Conservation (phyloP, 106 monocot species). For the Dendrobium chrysotoxum region DNA sequence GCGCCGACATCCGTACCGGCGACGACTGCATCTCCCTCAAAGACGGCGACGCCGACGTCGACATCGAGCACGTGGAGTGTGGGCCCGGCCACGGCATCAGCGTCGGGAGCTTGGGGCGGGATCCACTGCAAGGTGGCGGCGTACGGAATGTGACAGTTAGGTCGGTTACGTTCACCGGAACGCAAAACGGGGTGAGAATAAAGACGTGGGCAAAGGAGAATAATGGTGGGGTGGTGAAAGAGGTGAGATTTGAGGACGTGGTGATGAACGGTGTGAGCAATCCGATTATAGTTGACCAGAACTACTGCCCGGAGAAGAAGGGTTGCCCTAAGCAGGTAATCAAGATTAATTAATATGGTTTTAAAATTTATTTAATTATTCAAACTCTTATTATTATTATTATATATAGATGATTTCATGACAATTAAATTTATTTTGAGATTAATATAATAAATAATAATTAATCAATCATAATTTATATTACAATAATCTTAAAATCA, state of each 20-base stretch:
- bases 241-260: conserved; percentile 38
- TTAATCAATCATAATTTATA: too few species aligned
- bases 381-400: too few species aligned
- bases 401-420: too few species aligned
- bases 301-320: conserved; percentile 44
- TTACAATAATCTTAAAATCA: too few species aligned
- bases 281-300: conserved; percentile 66
- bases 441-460: too few species aligned
- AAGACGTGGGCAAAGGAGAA: conserved; percentile 54
- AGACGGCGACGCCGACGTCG: conserved; percentile 21
- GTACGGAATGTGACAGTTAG: conserved; percentile 75
- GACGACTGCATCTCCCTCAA: conserved; percentile 58
- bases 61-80: conserved; percentile 25
- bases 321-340: conserved; percentile 42
- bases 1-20: conserved; percentile 26
- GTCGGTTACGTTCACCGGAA: conserved; percentile 34
- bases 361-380: not conserved
- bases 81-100: conserved; percentile 48
- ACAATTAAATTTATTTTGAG: too few species aligned
- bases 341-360: not conserved
- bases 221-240: conserved; percentile 38
- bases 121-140: conserved; percentile 24
- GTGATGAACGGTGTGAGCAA: conserved; percentile 52
- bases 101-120: conserved; percentile 52
- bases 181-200: conserved; percentile 60